Percentiles rank a stretch among this genome's conserved stretches.
Evolutionary conservation across 441 rosid genomes (phyloP).

Genomic region (Populus hybrid): DNA sequence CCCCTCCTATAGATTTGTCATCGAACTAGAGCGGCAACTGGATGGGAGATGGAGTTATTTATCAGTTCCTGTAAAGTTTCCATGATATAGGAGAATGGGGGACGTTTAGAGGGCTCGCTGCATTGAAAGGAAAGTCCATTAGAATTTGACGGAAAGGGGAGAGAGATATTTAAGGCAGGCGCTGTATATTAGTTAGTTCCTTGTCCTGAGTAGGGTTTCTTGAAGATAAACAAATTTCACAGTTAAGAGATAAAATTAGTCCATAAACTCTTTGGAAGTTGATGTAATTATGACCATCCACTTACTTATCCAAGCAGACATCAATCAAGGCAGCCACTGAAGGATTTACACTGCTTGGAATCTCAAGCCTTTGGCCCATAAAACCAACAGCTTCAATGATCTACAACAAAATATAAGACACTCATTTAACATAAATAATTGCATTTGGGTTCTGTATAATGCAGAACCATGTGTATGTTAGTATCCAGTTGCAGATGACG

Average conservation of each 20-base stretch:
- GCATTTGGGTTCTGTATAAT: background rate
- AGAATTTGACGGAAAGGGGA: background rate
- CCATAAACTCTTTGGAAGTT: background rate
- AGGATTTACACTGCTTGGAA: constrained; percentile 44
- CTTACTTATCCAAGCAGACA: constrained; percentile 52
- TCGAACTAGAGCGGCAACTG: background rate
- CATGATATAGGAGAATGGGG: constrained; percentile 38
- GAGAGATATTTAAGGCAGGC: background rate
- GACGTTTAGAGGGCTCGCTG: constrained; percentile 46
- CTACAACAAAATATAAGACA: constrained; percentile 27
- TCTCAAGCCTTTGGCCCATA: constrained; percentile 47
- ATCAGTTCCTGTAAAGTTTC: constrained; percentile 37
- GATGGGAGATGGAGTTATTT: background rate
- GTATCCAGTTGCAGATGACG: background rate
- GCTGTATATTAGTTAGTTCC: background rate
- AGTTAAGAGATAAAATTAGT: background rate
- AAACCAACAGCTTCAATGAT: constrained; percentile 58
- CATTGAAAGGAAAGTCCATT: constrained; percentile 2
- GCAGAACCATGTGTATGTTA: background rate
- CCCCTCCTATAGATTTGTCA: background rate
- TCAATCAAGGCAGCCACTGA: constrained; percentile 50
- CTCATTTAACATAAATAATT: background rate
- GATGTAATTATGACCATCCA: background rate
- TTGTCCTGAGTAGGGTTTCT: background rate
- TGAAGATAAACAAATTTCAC: too few relatives aligned